Base-by-base conservation (phyloP, 1,284 basidiomycete genomes). In the Lignosus rhinocerotis region DNA sequence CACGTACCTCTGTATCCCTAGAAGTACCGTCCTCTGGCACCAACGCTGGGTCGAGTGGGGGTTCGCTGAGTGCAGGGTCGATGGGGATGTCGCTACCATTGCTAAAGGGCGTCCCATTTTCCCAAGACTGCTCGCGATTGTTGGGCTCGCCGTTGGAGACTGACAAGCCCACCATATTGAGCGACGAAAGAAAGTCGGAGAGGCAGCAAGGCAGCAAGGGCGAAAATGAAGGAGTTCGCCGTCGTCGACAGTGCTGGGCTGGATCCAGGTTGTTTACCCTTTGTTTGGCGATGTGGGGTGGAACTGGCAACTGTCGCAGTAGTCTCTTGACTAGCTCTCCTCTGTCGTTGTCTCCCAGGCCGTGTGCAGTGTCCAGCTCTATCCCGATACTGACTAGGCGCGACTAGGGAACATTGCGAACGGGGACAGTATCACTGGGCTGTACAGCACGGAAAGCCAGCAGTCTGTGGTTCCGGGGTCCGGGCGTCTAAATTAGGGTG, bases 51-150 rank as follows among this genome's bases (percentile, higher is more conserved):
- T 85, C 84, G 58, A 86, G 78, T 56, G 76, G 69, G 19, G 76
- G 72, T 43, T 70, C 78, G 56, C 76, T 77, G 62, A 88, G 80
- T 51, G 81, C 83, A 68, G 87, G 87, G 81, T 89, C 87, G 76
- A 90, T 89, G 66, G 85, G 86, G 72, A 89, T 86, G 71, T 84
- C 80, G 77, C 81, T 79, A 68, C 61, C 74, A 73, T 75, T 78
- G 75, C 76, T 80, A 69, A 76, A 75, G 60, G 83, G 81, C 16
- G 83, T 83, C 65, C 79, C 80, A 64, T 78, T 76, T 61, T 87
- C 83, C 71, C 81, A 78, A 21, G 82, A 80, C 45, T 75, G 69
- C 71, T 85, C 82, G 60, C 77, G 82, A 73, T 79, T 74, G 69
- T 72, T 75, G 53, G 74, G 64, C 55, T 77, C 75, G 68, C 76